These are phyloP conservation scores for Xylaria palmicola DNA, from an alignment of 495 filamentous ascomycete species.

Conservation along the genomic window DNA sequence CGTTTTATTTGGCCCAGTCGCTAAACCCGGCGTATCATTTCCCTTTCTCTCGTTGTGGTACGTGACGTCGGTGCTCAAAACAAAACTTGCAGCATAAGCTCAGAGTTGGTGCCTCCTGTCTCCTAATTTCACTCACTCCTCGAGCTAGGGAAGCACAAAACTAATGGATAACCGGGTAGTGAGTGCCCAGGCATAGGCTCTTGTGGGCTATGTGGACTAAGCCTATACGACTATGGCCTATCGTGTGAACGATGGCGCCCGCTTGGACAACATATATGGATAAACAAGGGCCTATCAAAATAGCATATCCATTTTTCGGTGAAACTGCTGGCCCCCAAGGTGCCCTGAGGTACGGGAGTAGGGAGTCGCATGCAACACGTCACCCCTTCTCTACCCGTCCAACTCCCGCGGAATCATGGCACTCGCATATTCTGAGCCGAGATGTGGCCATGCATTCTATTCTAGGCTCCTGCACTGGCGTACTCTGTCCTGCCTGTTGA, in stretches of 20 bases:
- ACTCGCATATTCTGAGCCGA: background rate
- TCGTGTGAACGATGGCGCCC: background rate
- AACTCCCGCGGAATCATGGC: background rate
- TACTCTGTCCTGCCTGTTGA: no score
- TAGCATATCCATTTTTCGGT: background rate
- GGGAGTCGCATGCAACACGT: slow-evolving; percentile 2
- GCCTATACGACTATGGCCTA: background rate
- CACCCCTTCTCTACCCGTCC: background rate
- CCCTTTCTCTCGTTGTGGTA: no score
- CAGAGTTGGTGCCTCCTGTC: background rate
- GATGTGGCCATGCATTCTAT: background rate
- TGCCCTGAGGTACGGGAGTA: background rate
- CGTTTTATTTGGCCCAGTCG: no score
- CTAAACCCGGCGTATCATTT: no score
- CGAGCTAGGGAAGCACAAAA: background rate
- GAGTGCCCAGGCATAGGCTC: background rate
- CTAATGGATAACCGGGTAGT: background rate
- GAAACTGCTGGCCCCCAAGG: background rate
- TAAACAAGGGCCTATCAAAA: background rate
- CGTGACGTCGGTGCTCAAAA: no score
- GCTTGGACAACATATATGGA: background rate
- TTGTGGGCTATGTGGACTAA: background rate
- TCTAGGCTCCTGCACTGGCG: background rate
- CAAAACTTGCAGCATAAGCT: background rate
- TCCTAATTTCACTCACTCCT: background rate